Percentiles rank a stretch among this genome's conserved stretches.
Conservation (phyloP, 2,329 filamentous ascomycete genomes). For the Drechslerella stenobrocha region DNA sequence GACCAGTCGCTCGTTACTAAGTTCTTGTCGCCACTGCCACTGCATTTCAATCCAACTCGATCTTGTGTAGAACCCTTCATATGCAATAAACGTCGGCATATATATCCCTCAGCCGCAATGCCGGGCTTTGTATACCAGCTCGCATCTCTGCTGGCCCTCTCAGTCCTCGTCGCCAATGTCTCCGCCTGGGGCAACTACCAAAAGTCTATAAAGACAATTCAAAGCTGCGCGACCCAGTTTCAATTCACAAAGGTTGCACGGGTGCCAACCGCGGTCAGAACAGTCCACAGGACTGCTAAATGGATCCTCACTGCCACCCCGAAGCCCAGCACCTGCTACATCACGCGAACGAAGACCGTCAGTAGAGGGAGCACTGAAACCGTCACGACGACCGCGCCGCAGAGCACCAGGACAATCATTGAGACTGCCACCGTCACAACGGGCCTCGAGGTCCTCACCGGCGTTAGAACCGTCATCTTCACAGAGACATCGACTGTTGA, state of each 20-base stretch:
- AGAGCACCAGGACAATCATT: constrained; percentile 14
- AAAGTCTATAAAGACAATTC: constrained; percentile 20
- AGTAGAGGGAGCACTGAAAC: constrained; percentile 6
- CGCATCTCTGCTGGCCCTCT: constrained; percentile 1
- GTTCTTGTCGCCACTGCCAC: too few relatives aligned
- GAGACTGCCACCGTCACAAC: background rate
- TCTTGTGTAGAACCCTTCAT: too few relatives aligned
- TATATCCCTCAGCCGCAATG: background rate
- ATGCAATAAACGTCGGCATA: too few relatives aligned
- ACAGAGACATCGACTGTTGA: constrained; percentile 13
- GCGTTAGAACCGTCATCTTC: background rate
- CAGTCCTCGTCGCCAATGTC: constrained; percentile 1
- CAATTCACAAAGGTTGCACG: constrained; percentile 4
- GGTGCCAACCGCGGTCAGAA: constrained; percentile 6
- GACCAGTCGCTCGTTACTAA: too few relatives aligned
- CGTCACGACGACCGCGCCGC: constrained; percentile 10
- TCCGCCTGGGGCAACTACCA: constrained; percentile 14
- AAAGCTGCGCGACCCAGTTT: constrained; percentile 21
- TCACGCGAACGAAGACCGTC: constrained; percentile 21
- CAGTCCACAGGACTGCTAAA: constrained; percentile 14
- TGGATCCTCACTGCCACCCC: constrained; percentile 8
- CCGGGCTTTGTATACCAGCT: constrained; percentile 3
- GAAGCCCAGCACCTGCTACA: constrained; percentile 23
- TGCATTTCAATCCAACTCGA: too few relatives aligned
- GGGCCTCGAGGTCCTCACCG: background rate